Percentiles rank a stretch among this genome's conserved stretches.
These are phyloP conservation scores for Mallotus nudiflorus DNA, from an alignment of 345 rosid genomes.

Conservation along the genomic window DNA sequence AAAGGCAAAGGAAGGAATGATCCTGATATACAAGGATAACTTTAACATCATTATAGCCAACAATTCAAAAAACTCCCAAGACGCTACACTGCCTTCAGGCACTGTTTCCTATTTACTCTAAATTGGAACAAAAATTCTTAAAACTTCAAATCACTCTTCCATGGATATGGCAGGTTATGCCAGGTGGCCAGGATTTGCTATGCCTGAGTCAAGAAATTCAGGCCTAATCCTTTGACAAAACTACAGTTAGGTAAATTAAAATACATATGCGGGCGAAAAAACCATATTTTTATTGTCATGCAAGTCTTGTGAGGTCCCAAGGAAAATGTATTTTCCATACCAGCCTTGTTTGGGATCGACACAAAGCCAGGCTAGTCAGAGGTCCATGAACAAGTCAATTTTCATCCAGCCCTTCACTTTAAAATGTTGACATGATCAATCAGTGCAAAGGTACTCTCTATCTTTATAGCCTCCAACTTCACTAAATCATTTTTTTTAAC, in stretches of 20 bases:
- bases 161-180: too few species aligned
- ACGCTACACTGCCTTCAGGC: not conserved
- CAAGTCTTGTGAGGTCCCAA: too few species aligned
- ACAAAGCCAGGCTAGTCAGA: not conserved
- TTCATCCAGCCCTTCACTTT: not conserved
- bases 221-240: too few species aligned
- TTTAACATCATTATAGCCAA: not conserved
- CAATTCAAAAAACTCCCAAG: conserved; percentile 7
- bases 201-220: too few species aligned
- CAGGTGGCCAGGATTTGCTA: too few species aligned
- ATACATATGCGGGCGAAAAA: too few species aligned
- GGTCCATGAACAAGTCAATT: not conserved
- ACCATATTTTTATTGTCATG: too few species aligned
- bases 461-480: not conserved
- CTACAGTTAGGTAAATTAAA: too few species aligned
- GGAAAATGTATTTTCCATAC: not conserved
- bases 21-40: not conserved
- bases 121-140: not conserved
- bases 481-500: conserved; percentile 3
- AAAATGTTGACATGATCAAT: not conserved
- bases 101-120: not conserved
- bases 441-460: not conserved
- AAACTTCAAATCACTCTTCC: not conserved
- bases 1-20: not conserved
- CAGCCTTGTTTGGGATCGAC: not conserved